Conservation (phyloP, 306 rosid genomes). For the Lithocarpus polystachyus region DNA sequence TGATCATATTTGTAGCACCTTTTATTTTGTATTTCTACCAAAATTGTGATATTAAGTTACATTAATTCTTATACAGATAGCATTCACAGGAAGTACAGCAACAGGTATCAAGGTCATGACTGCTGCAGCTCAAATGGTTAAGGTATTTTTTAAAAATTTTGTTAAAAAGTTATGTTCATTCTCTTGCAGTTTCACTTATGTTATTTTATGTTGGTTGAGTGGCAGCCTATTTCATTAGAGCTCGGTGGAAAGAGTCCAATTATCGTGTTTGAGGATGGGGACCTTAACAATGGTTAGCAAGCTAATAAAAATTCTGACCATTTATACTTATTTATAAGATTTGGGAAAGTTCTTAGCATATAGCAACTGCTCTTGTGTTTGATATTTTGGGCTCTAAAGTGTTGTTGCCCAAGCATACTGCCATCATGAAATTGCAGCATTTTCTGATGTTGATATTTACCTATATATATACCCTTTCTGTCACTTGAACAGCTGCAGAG, state of each 20-base stretch:
- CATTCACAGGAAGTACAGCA: slow-evolving; percentile 90
- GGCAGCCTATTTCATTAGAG: slow-evolving; percentile 94
- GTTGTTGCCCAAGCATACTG: slow-evolving; percentile 58
- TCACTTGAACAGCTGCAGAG: slow-evolving; percentile 80
- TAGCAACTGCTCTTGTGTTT: background rate
- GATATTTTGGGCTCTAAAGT: background rate
- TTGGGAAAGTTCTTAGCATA: no score
- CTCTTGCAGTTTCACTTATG: no score
- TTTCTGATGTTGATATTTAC: no score
- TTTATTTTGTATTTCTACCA: no score
- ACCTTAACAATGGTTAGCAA: slow-evolving; percentile 85
- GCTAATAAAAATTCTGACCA: slow-evolving; percentile 6
- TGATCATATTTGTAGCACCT: no score
- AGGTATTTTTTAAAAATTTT: slow-evolving; percentile 36
- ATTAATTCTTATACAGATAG: slow-evolving; percentile 41
- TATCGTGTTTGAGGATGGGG: slow-evolving; percentile 88
- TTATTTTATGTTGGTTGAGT: slow-evolving; percentile 27
- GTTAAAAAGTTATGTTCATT: no score
- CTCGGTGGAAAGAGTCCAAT: slow-evolving; percentile 96
- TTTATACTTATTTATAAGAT: slow-evolving; percentile 3
- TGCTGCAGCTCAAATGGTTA: slow-evolving; percentile 81
- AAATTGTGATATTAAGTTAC: no score
- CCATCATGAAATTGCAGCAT: background rate
- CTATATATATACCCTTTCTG: background rate
- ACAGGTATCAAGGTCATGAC: slow-evolving; percentile 93